Base-by-base conservation (phyloP, 2,329 filamentous ascomycete species). In the Hypoxylon sp. region DNA sequence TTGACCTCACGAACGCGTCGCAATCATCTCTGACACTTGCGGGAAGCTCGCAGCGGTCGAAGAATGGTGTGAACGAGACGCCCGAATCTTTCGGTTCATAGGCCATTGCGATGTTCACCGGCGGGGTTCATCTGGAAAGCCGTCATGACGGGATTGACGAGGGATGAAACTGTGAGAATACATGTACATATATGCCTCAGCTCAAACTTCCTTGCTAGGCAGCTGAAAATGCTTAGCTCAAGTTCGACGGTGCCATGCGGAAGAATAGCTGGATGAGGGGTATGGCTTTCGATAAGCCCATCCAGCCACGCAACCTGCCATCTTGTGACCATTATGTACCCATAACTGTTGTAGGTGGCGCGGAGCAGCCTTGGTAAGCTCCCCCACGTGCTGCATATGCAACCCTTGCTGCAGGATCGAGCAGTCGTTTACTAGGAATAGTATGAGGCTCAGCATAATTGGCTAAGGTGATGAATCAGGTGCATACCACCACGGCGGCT, bases 1-100 rank as follows among this genome's bases (percentile, higher is more conserved):
- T 70, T 14, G 71, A 54, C 38, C 59, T 64, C 12, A 77, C 75
- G 49, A 81, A 79, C 2, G 68, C 65, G 54, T 81, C 73, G 71
- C 76, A 76, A 32, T 73, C 68, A 7, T 71, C 61, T 49, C 71
- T 74, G n/a, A 70, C 66, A 12, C 51, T 68, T 12, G 61, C 3
- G 2, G 74, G 67, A 22, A 76, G 64, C n/a, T 69, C 65, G 54
- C 72, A 74, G 33, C 73, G 73, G 18, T 75, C 70, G 61, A 77
- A 76, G 62, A 77, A 76, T 1, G 61, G 61, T 44, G 62, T 55
- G 46, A 72, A 46, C 12, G 70, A 71, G 26, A 73, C 64, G 42
- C 71, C 71, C n/a, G 74, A 75, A 32, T 74, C 73, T 58, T 56
- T 69, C 16, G 66, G 69, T 44, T 64, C 61, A 38, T 36, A 58